Evolutionary conservation across 371 early-diverging fungal genomes (phyloP), one percentile per base, ranked within the genome.

Genomic region (Choanephora cucurbitarum): DNA sequence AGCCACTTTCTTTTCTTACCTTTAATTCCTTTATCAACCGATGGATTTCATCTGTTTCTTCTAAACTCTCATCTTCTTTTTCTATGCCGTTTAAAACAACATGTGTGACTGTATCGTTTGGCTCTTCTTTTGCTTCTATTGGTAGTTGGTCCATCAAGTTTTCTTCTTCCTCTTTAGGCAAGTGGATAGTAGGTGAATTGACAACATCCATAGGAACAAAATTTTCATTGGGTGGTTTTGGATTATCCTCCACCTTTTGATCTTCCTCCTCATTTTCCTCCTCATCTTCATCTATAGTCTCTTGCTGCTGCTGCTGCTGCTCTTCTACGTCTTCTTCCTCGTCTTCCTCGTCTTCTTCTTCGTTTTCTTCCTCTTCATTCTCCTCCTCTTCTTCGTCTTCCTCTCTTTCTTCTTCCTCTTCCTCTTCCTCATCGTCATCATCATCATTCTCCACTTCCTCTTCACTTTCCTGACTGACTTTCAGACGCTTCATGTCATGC

Each of bases 341-440:
- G 5, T 24, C 56, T 8, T 55, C 45, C 5, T 44, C 44, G 1
- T 44, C 52, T 24, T n/a, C n/a, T 1, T 59, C 47, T 0, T 42
- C 21, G 0, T 42, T 34, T 0, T 56, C 43, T 15, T n/a, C 56
- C 2, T 47, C 33, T 5, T 42, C 39, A 15, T 55, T 24, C 7
- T 54, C 32, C 24, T 63, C 55, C 24, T 45, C 22, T 7, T 28
- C 19, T 17, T 42, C 11, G 19, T 24, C 17, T 19, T 31, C 13
- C 42, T 55, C 49, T 1, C 44, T 45, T 18, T 51, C 55, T 9
- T 55, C 47, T n/a, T 49, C 57, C 1, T 60, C 28, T 17, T 39
- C 49, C 11, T 56, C 49, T 0, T 57, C 52, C 0, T 66, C 57
- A 3, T 28, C 7, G 28, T 28, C 7, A 7, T 28, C 7, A 7